phyloP scores from a whole-genome alignment of 2,329 filamentous ascomycete species.

The Alternaria triticimaculans region DNA sequence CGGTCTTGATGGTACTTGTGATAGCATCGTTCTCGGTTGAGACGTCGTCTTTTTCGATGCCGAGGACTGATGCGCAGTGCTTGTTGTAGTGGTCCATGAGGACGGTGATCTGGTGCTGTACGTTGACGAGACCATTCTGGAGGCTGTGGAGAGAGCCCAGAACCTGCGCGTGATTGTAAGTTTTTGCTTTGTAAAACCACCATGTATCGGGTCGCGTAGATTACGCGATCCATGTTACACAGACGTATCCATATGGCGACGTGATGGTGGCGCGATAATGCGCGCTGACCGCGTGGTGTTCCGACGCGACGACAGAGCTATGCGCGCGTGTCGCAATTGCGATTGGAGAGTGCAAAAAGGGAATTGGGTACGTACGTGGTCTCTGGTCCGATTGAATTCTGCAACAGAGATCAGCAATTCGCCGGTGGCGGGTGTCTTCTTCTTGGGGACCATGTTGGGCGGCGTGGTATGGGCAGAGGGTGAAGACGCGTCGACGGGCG shows the following conservation, averaged over 20 bases:
- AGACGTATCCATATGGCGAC: neutral
- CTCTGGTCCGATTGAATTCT: constrained; percentile 79
- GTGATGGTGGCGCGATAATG: constrained; percentile 11
- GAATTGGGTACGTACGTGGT: constrained; percentile 69
- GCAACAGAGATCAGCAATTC: constrained; percentile 66
- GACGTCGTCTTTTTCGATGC: constrained; percentile 46
- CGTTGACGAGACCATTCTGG: constrained; percentile 59
- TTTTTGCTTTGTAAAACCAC: neutral
- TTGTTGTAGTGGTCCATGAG: constrained; percentile 85
- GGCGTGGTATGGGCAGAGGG: constrained; percentile 13
- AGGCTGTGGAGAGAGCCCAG: constrained; percentile 80
- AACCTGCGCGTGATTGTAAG: constrained; percentile 60
- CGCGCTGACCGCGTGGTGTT: constrained; percentile 10
- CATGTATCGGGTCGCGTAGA: constrained; percentile 31
- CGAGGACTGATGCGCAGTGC: constrained; percentile 82
- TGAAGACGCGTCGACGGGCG: constrained; percentile 7
- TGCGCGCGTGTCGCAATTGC: constrained; percentile 24
- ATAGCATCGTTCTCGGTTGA: constrained; percentile 51
- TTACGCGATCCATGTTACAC: constrained; percentile 25
- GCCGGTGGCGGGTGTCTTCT: constrained; percentile 41
- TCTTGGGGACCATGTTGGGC: constrained; percentile 34
- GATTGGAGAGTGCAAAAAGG: constrained; percentile 8
- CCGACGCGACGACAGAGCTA: constrained; percentile 13
- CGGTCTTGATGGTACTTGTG: constrained; percentile 23
- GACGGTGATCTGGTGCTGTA: constrained; percentile 69